These are phyloP conservation scores for slime mould (Dictyostelium discoideum) DNA, from an alignment of 78 protist genomes.

Conservation along the genomic window dicty_2.7 NC_007089.4:3210001-3210500, in stretches of 20 bases:
- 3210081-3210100: conserved; percentile 83
- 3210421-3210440: conserved; percentile 94
- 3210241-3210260: neutral
- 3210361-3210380: neutral
- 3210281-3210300: neutral
- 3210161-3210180: conserved; percentile 46
- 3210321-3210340: neutral
- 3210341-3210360: neutral
- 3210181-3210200: conserved; percentile 57
- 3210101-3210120: conserved; percentile 76
- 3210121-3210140: conserved; percentile 63
- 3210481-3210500: conserved; percentile 72
- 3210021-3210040: conserved; percentile 41
- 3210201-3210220: conserved; percentile 25
- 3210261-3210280: neutral
- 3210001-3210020: conserved; percentile 10
- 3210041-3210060: conserved; percentile 23
- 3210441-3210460: conserved; percentile 91
- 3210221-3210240: conserved; percentile 35
- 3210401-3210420: conserved; percentile 96
- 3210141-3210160: conserved; percentile 78
- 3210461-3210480: conserved; percentile 88
- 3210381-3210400: conserved; percentile 96
- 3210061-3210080: conserved; percentile 44
- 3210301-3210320: neutral